These are phyloP conservation scores for Salix brachista DNA, from an alignment of 345 rosid species.

Conservation along the genomic window DNA sequence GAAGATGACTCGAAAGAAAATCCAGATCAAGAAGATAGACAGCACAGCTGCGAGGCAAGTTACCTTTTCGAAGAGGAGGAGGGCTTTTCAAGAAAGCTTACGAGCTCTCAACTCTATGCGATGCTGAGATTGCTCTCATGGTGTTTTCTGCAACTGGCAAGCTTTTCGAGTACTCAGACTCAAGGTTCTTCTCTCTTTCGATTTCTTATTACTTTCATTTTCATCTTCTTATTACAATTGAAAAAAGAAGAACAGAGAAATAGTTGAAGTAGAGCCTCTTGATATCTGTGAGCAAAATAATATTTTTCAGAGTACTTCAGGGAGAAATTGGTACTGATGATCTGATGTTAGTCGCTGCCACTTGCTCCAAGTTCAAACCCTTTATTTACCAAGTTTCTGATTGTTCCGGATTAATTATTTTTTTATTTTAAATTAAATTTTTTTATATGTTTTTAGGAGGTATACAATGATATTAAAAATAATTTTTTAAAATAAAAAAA, in stretches of 20 bases:
- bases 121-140: slow-evolving; percentile 35
- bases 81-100: slow-evolving; percentile 46
- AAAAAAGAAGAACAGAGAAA: background rate
- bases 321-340: background rate
- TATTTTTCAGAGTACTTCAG: background rate
- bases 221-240: background rate
- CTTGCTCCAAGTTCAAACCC: background rate
- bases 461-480: no score
- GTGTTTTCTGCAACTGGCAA: slow-evolving; percentile 39
- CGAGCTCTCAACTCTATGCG: slow-evolving; percentile 41
- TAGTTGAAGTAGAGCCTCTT: background rate
- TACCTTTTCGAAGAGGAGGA: slow-evolving; percentile 42
- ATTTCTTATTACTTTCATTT: background rate
- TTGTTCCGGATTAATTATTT: no score
- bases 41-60: slow-evolving; percentile 43
- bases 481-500: no score
- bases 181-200: slow-evolving; percentile 23
- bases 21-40: slow-evolving; percentile 44
- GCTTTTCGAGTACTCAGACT: slow-evolving; percentile 36
- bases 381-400: no score
- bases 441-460: no score
- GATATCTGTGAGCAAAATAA: background rate
- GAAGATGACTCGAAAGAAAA: slow-evolving; percentile 42
- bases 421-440: no score
- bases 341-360: background rate